A percentile compares a stretch with the other conserved stretches of the same genome.
Evolutionary conservation across 306 rosid genomes (phyloP).

Genomic region (Prunus kanzakura): DNA sequence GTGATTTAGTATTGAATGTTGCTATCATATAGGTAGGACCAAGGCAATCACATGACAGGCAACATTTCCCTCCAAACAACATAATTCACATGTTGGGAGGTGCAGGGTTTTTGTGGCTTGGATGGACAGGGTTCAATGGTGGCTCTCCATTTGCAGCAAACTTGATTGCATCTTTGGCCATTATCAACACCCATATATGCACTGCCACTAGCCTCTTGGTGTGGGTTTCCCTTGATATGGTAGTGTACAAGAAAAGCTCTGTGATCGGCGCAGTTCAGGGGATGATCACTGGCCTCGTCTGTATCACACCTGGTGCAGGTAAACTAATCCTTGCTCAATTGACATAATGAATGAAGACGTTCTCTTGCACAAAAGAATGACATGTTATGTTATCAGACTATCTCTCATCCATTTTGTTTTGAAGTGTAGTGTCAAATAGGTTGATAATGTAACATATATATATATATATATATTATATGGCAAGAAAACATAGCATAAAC

Average conservation of each 20-base stretch:
- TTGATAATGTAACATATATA: not conserved
- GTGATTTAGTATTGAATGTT: not conserved
- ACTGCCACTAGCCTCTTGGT: conserved; percentile 69
- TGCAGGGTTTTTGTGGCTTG: conserved; percentile 77
- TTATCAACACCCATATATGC: conserved; percentile 66
- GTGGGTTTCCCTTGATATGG: conserved; percentile 69
- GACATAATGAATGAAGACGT: not conserved
- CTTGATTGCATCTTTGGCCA: conserved; percentile 47
- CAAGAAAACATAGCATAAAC: not conserved
- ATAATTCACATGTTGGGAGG: conserved; percentile 72
- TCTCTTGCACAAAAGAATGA: not conserved
- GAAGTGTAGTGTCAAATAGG: not conserved
- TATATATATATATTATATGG: not conserved
- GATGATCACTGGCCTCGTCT: conserved; percentile 79
- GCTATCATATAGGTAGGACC: conserved; percentile 58
- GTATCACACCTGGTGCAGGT: conserved; percentile 91
- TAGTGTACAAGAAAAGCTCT: conserved; percentile 58
- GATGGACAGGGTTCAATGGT: conserved; percentile 85
- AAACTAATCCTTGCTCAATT: not conserved
- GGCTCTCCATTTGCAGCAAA: conserved; percentile 63
- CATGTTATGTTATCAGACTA: not conserved
- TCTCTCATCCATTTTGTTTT: not conserved
- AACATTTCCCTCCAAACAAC: conserved; percentile 72
- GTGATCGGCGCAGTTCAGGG: conserved; percentile 73
- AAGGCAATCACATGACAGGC: conserved; percentile 57